A percentile compares a stretch with the other conserved stretches of the same genome.
These are phyloP conservation scores for Saccharomycopsis javanensis DNA, from an alignment of 805 yeast species.

Conservation along the genomic window DNA sequence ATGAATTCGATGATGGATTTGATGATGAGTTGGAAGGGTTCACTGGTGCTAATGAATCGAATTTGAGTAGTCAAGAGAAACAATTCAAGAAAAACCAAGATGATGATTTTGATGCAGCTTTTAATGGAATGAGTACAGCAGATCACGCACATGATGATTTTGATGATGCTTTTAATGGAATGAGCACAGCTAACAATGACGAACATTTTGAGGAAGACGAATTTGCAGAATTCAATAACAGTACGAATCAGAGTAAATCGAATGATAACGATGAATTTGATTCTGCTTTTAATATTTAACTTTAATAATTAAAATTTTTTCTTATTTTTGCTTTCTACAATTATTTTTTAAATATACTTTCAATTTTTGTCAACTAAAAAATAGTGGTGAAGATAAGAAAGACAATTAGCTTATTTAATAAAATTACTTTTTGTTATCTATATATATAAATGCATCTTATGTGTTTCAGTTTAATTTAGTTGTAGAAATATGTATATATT, in stretches of 20 bases:
- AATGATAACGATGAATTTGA: slow-evolving; percentile 19
- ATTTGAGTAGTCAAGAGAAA: neutral
- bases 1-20: slow-evolving; percentile 1
- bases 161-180: slow-evolving; percentile 4
- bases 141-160: slow-evolving; percentile 6
- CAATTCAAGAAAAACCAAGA: neutral
- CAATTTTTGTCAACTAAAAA: no score
- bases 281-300: slow-evolving; percentile 15
- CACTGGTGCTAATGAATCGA: neutral
- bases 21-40: slow-evolving; percentile 3
- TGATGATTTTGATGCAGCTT: slow-evolving; percentile 8
- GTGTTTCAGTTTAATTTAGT: no score
- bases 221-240: slow-evolving; percentile 4
- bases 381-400: no score
- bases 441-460: no score
- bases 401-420: no score
- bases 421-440: no score
- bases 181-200: slow-evolving; percentile 2
- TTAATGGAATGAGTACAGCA: slow-evolving; percentile 20
- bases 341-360: neutral
- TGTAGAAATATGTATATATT: no score
- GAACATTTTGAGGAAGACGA: slow-evolving; percentile 13
- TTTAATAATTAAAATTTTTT: neutral
- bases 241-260: neutral
- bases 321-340: neutral